Base-by-base conservation (phyloP, 78 protist genomes). In the Cavenderia fasciculata region DNA sequence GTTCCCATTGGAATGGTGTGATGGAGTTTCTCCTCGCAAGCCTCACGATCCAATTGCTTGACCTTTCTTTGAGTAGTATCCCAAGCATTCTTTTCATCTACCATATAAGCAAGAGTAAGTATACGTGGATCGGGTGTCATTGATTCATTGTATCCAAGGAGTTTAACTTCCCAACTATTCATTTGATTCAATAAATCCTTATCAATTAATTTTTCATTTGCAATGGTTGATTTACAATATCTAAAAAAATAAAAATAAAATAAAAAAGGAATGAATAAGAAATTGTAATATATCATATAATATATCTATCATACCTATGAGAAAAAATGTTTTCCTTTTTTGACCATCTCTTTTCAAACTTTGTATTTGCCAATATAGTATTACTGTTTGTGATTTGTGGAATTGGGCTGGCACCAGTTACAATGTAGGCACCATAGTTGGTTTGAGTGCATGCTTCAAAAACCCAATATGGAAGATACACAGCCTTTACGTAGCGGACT, bases 401-500 rank as follows among this genome's bases (percentile, higher is more conserved):
- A 19, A 47, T 59, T 29, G 56, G 36, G 21, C 62, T 54, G 56
- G 19, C 23, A 27, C 79, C 62, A 8, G 11, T 57, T 6, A 78
- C 65, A 16, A 82, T 23, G 1, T 40, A 33, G n/a, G 78, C 90
- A 23, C 90, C 74, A 33, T 82, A 82, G 52, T 56, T 82, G 12
- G 90, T 82, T 4, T 36, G n/a, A 11, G 90, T 82, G n/a, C 68
- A 78, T 3, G 78, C 90, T 40, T 82, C 90, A n/a, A 52, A 82
- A 2, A 82, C 68, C 90, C 90, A 82, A 56, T 82, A 82, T 14
- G 90, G 90, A 12, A 82, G n/a, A 16, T 82, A 82, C 5, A 82
- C 73, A 6, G 90, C 79, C 23, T 82, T 82, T 0, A 82, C 68
- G 23, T 82, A 82, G 51, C 90, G 62, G 0, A 82, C 46, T 0